Base-by-base conservation (phyloP, 345 rosid genomes). In the Psidium friedrichsthalianum region DNA sequence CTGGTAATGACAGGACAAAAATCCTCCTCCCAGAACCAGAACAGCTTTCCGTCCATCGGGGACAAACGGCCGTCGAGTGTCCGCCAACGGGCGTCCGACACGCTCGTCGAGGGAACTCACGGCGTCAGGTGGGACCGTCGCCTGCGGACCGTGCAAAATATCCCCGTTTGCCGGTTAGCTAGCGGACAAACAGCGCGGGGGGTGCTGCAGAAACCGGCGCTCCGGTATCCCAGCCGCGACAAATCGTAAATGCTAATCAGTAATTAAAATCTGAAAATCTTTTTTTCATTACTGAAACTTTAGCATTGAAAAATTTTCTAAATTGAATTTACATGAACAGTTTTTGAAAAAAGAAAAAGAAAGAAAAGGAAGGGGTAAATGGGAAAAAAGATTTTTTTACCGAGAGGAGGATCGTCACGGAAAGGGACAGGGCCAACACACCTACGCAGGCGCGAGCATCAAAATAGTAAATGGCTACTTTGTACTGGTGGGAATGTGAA, bases 1-100 rank as follows among this genome's bases (percentile, higher is more conserved):
- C 90, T 83, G 90, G 87, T 85, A 84, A 89, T 86, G 84, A 89
- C 88, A 85, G 88, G 92, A 89, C 93, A 92, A 89, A 84, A 69
- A 32, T 76, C 87, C 87, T 84, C 82, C 86, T 87, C 89, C 87
- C 89, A 90, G 85, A 86, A 87, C 84, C 86, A 2, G 84, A 88
- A 89, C 92, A 86, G 78, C 91, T 90, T 90, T 88, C 87, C 92
- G 87, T 81, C 84, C 25, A 49, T 47, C 74, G 64, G 51, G 20
- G 74, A 74, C 86, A 89, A 86, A 87, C 89, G 82, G 12, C 74
- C 87, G 90, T 88, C 74, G 5, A 36, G 15, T 74, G 80, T 83
- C 58, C 14, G n/a, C 87, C 81, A 83, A 74, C 78, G 51, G 58
- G 2, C 11, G 0, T 5, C 3, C 36, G 85, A 36, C 81, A 81